These are phyloP conservation scores for Tricholoma flavovirens DNA, from an alignment of 768 basidiomycete species.

Conservation along the genomic window DNA sequence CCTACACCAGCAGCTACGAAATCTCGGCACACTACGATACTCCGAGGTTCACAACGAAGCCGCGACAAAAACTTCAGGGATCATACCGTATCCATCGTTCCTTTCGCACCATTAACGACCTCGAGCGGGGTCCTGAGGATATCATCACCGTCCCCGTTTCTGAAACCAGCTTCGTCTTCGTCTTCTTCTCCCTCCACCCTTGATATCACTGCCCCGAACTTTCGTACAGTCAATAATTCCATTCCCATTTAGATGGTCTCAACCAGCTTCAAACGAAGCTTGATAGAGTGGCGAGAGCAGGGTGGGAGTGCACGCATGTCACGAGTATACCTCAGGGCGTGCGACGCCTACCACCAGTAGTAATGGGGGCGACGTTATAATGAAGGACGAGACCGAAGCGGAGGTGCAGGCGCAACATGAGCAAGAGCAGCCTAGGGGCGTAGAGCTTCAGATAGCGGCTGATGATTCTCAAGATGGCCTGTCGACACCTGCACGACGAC, in stretches of 20 bases:
- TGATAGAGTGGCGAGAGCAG: slow-evolving; percentile 53
- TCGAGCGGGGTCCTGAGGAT: slow-evolving; percentile 28
- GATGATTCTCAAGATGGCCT: not conserved
- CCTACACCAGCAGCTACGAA: slow-evolving; percentile 6
- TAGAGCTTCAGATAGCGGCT: not conserved
- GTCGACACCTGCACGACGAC: not conserved
- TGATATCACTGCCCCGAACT: slow-evolving; percentile 30
- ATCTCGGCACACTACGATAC: slow-evolving; percentile 15
- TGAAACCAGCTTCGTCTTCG: slow-evolving; percentile 5
- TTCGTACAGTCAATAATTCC: slow-evolving; percentile 56
- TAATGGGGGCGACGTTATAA: not conserved
- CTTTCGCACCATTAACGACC: slow-evolving; percentile 31
- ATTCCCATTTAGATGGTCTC: slow-evolving; percentile 57
- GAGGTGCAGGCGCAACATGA: not conserved
- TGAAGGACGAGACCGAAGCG: not conserved
- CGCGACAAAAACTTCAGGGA: slow-evolving; percentile 43
- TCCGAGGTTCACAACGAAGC: slow-evolving; percentile 31
- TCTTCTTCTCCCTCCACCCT: slow-evolving; percentile 15
- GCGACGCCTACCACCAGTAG: not conserved
- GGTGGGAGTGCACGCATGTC: slow-evolving; percentile 41
- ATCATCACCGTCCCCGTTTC: slow-evolving; percentile 18
- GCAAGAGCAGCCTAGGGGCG: not conserved
- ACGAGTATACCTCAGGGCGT: not conserved
- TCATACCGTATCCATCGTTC: slow-evolving; percentile 40
- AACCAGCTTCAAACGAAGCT: slow-evolving; percentile 59